Base-by-base conservation (phyloP, 1,139 yeast species). In the Groenewaldozyma sp. region DNA sequence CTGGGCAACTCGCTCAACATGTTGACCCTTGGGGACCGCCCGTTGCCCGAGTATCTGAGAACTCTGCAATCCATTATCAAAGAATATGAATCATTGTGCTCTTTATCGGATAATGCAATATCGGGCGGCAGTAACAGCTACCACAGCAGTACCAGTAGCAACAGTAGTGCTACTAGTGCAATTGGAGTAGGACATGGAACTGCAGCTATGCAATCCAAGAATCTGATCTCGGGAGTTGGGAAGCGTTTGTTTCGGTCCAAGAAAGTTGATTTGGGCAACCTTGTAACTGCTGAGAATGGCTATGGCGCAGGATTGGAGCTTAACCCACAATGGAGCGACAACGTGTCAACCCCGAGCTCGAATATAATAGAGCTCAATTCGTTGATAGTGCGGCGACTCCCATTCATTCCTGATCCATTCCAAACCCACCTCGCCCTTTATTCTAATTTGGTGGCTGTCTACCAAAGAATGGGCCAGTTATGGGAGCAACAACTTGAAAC, bases 391-490 rank as follows among this genome's bases (percentile, higher is more conserved):
- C 43, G 42, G 35, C 58, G 54, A 35, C 45, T 56, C 38, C 61
- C 61, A 20, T 56, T 53, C 37, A 41, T 48, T 6, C 61, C 59
- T 3, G 61, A 56, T 43, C 45, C 49, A 28, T 49, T 54, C 34
- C 58, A 55, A 39, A 54, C 60, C 17, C 55, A 54, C 36, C 36
- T 53, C 21, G 45, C 55, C 13, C 46, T 54, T 11, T 55, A 58
- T 31, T 59, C 56, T 16, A 46, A 49, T 31, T 46, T 56, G 19
- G 45, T 29, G 11, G 21, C 17, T 5, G 33, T 29, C 10, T 29
- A 29, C 22, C 33, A 29, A 14, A 19, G 22, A 29, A 29, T 29
- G 17, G 13, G 17, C 18, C 22, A 29, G 13, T 21, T 29, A 19
- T 29, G 20, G 22, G 33, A 29, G 33, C 33, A 18, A 29, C 14